A percentile compares a stretch with the other conserved stretches of the same genome.
These are phyloP conservation scores for Aspergillus ibericus DNA, from an alignment of 2,329 filamentous ascomycete genomes.

Conservation along the genomic window DNA sequence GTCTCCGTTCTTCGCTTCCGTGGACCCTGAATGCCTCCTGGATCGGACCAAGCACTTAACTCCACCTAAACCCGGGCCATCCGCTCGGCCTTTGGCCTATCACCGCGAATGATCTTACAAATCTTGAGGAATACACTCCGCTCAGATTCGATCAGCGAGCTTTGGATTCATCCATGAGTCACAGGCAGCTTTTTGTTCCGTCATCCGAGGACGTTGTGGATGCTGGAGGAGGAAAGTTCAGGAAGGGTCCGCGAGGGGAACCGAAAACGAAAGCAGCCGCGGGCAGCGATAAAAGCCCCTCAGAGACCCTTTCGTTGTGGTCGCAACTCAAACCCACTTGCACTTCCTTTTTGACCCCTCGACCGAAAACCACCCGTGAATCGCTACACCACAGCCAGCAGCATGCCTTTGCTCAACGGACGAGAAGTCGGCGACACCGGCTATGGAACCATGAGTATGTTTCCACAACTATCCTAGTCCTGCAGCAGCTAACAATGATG, in stretches of 20 bases:
- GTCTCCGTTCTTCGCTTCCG: background rate
- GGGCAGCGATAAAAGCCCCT: background rate
- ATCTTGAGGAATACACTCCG: background rate
- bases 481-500: background rate
- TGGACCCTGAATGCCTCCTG: background rate
- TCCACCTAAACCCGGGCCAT: background rate
- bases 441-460: conserved; percentile 57
- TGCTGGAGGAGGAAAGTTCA: too few species aligned
- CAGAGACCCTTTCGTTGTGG: background rate
- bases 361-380: background rate
- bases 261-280: background rate
- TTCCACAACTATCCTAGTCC: background rate
- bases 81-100: background rate
- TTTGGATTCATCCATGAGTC: background rate
- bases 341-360: background rate
- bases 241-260: background rate
- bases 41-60: background rate
- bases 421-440: conserved; percentile 51
- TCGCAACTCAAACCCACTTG: background rate
- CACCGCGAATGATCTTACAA: background rate
- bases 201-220: too few species aligned
- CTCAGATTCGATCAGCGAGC: background rate
- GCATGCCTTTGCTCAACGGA: conserved; percentile 33
- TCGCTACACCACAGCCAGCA: background rate
- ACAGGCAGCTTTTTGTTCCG: background rate